phyloP scores from a whole-genome alignment of 495 filamentous ascomycete genomes.

The Aspergillus mulundensis region DNA sequence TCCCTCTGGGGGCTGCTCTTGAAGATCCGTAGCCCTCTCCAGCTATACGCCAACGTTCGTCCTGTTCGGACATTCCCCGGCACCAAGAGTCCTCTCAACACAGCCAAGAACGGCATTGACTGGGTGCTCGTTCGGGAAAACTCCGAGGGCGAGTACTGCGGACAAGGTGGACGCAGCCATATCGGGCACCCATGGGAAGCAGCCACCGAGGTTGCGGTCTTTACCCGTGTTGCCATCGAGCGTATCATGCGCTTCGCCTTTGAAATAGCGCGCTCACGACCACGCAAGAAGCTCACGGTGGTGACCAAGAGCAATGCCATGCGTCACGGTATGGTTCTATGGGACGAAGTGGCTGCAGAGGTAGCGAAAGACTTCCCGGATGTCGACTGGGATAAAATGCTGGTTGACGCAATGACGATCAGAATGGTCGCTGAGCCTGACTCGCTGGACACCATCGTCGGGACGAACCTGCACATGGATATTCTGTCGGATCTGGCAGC shows the following conservation, averaged over 20 bases:
- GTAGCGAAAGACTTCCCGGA: conserved; percentile 49
- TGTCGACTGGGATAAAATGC: conserved; percentile 53
- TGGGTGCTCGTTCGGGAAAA: conserved; percentile 57
- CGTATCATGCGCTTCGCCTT: conserved; percentile 55
- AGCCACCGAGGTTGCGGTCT: conserved; percentile 53
- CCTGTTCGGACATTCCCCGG: conserved; percentile 47
- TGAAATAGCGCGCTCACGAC: conserved; percentile 43
- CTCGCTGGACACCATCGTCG: conserved; percentile 54
- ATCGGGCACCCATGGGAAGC: conserved; percentile 46
- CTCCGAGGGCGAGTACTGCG: conserved; percentile 54
- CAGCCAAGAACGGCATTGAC: conserved; percentile 40
- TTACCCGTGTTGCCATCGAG: conserved; percentile 51
- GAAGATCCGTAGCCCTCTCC: conserved; percentile 50
- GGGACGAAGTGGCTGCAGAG: conserved; percentile 48
- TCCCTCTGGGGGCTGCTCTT: conserved; percentile 53
- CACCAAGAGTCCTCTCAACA: conserved; percentile 44
- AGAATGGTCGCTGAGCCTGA: conserved; percentile 51
- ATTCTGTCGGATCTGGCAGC: conserved; percentile 57
- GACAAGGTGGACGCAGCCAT: conserved; percentile 52
- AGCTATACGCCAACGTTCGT: conserved; percentile 54
- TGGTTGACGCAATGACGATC: conserved; percentile 57
- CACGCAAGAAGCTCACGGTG: conserved; percentile 47
- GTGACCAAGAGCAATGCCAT: conserved; percentile 59
- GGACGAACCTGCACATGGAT: conserved; percentile 55
- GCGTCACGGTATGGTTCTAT: conserved; percentile 54